These are phyloP conservation scores for Debaryomyces coudertii DNA, from an alignment of 1,139 yeast genomes.

Conservation along the genomic window DNA sequence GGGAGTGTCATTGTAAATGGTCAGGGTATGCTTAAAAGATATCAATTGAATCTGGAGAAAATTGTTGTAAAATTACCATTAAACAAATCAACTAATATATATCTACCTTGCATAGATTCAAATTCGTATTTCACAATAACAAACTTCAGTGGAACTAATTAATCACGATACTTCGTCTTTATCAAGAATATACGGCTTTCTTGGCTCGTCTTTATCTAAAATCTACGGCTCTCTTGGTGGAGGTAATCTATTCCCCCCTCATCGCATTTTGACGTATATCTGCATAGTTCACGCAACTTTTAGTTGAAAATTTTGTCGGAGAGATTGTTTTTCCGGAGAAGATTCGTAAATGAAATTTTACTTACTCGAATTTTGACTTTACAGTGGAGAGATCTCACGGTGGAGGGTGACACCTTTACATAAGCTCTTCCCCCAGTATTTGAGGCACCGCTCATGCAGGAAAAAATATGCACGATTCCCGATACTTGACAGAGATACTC, in stretches of 20 bases:
- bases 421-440: neutral
- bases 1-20: conserved; percentile 4
- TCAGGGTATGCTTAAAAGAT: neutral
- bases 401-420: neutral
- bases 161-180: too few species aligned
- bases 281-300: neutral
- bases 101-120: neutral
- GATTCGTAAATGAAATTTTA: neutral
- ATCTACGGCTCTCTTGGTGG: neutral
- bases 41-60: neutral
- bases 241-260: too few species aligned
- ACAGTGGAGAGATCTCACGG: neutral
- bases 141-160: neutral
- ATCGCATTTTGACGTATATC: too few species aligned
- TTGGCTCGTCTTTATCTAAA: too few species aligned
- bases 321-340: neutral
- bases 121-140: neutral
- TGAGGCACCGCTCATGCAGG: neutral
- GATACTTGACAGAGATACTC: neutral
- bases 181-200: too few species aligned
- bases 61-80: neutral
- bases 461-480: neutral
- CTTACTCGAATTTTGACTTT: neutral
- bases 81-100: neutral
- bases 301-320: neutral